phyloP scores from a whole-genome alignment of 2,329 filamentous ascomycete species.

The Fusarium sp. region DNA sequence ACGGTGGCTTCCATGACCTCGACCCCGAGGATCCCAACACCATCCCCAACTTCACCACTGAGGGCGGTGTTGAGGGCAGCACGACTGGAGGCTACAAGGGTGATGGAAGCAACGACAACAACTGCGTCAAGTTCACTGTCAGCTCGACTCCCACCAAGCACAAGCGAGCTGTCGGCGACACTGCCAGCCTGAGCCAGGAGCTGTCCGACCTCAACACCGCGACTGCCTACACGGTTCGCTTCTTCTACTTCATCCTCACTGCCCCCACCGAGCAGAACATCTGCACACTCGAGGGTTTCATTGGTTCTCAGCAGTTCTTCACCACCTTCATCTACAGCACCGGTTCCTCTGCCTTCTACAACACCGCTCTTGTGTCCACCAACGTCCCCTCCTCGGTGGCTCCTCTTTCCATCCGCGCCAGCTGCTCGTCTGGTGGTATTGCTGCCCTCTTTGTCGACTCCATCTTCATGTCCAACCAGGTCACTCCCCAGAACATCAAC shows the following conservation, averaged over 20 bases:
- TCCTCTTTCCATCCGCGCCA: constrained; percentile 16
- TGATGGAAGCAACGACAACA: constrained; percentile 8
- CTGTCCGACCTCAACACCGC: constrained; percentile 12
- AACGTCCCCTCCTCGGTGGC: background rate
- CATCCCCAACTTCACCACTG: background rate
- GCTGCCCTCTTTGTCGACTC: constrained; percentile 21
- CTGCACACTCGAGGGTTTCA: constrained; percentile 25
- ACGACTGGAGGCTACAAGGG: background rate
- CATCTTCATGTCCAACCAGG: constrained; percentile 32
- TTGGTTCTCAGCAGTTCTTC: constrained; percentile 12
- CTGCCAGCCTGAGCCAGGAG: constrained; percentile 5
- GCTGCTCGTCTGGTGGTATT: constrained; percentile 13
- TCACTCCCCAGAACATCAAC: constrained; percentile 26
- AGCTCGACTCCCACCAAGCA: background rate
- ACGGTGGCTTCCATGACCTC: constrained; percentile 4
- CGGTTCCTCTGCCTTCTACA: background rate
- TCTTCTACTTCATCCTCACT: constrained; percentile 26
- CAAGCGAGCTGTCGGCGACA: constrained; percentile 7
- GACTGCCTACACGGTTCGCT: constrained; percentile 34
- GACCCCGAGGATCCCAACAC: constrained; percentile 2
- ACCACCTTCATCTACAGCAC: constrained; percentile 1
- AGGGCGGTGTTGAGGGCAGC: background rate
- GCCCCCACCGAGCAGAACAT: background rate
- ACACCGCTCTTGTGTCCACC: constrained; percentile 10
- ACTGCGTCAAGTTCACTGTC: constrained; percentile 5